Evolutionary conservation across 1,284 basidiomycete genomes (phyloP).

Genomic region (Microbotryum intermedium): DNA sequence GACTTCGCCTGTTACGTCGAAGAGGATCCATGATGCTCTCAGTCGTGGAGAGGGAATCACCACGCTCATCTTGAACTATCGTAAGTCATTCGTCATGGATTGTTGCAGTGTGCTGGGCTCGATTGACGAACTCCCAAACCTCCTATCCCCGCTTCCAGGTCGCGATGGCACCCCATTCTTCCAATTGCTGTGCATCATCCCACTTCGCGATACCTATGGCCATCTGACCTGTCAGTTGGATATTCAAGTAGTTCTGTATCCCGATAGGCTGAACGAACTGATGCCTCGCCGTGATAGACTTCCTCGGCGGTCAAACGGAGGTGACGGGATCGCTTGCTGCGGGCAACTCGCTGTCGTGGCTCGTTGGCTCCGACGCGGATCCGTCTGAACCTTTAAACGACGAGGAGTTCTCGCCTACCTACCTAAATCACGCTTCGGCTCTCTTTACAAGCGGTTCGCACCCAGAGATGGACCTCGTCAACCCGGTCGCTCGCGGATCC

Average conservation of each 20-base stretch:
- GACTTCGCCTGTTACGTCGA: neutral
- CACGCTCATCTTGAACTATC: neutral
- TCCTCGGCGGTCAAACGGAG: no score
- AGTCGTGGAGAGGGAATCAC: neutral
- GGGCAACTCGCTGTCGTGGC: neutral
- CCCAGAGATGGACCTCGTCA: no score
- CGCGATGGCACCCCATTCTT: neutral
- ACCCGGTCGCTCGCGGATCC: neutral
- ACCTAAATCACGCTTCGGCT: neutral
- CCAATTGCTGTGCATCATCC: neutral
- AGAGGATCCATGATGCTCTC: neutral
- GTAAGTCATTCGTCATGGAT: no score
- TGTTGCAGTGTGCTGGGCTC: no score
- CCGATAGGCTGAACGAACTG: no score
- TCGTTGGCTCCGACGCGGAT: neutral
- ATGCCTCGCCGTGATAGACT: no score
- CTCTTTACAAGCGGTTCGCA: neutral
- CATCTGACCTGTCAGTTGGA: neutral
- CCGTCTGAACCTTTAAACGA: neutral
- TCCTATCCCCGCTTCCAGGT: no score
- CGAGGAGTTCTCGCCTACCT: slow-evolving; percentile 2
- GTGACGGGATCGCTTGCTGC: neutral
- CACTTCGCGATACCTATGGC: neutral
- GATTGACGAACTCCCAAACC: no score
- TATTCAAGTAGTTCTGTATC: no score